Conservation (phyloP, 495 filamentous ascomycete species). For the Podospora comata region DNA sequence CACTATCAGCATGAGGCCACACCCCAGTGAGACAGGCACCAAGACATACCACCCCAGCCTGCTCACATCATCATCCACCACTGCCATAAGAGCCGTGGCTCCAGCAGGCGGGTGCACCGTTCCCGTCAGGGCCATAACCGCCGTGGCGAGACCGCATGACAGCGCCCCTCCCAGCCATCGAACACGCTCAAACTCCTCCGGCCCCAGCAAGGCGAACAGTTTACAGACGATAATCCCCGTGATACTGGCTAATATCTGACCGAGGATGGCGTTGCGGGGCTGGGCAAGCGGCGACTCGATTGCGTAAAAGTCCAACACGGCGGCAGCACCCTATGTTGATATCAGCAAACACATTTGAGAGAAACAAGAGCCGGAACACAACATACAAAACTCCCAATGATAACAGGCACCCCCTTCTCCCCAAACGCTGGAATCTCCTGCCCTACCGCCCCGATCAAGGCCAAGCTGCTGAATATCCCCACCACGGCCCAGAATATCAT, state of each 20-base stretch:
- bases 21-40: constrained; percentile 63
- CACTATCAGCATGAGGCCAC: constrained; percentile 59
- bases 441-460: constrained; percentile 46
- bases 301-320: constrained; percentile 69
- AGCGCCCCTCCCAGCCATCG: constrained; percentile 69
- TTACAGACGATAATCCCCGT: constrained; percentile 65
- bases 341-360: neutral
- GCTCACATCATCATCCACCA: constrained; percentile 54
- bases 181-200: constrained; percentile 46
- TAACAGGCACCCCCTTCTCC: constrained; percentile 40
- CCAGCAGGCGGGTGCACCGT: constrained; percentile 87
- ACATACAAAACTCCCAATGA: constrained; percentile 53
- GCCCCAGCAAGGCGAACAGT: constrained; percentile 59
- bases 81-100: constrained; percentile 78
- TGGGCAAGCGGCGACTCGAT: constrained; percentile 83
- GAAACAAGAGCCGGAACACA: neutral
- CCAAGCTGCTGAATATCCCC: constrained; percentile 51
- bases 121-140: constrained; percentile 70
- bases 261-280: constrained; percentile 71
- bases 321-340: constrained; percentile 61
- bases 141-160: constrained; percentile 63
- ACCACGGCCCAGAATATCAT: constrained; percentile 52
- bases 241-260: constrained; percentile 65
- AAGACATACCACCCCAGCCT: constrained; percentile 72
- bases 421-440: constrained; percentile 37